phyloP scores from a whole-genome alignment of 2,329 filamentous ascomycete species.

The Botrytis squamosa region DNA sequence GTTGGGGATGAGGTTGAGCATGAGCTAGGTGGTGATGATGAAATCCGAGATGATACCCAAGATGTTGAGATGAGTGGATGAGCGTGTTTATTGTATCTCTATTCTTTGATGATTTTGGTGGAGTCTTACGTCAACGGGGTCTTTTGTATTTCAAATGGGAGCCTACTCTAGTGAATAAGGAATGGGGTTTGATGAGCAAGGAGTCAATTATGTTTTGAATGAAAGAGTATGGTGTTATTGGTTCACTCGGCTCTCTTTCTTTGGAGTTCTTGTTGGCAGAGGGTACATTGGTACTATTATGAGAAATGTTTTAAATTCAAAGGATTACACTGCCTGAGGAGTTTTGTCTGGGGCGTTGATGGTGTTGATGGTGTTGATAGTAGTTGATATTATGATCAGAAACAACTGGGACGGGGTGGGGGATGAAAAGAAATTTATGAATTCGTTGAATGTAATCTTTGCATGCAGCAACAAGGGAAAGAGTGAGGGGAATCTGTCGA shows the following conservation, averaged over 20 bases:
- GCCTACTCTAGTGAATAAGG: not conserved
- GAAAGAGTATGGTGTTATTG: not conserved
- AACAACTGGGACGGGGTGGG: not conserved
- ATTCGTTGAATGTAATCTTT: not conserved
- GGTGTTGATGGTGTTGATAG: not conserved
- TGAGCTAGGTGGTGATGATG: conserved; percentile 65
- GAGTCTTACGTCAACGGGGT: not conserved
- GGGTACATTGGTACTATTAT: not conserved
- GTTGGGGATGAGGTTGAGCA: conserved; percentile 91
- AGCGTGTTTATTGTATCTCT: not conserved
- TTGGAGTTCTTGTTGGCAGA: not conserved
- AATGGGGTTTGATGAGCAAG: not conserved
- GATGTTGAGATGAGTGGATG: conserved; percentile 45
- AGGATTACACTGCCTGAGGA: not conserved
- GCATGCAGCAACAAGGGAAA: not conserved
- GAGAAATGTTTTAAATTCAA: not conserved
- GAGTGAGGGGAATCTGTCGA: not conserved
- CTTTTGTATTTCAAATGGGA: not conserved
- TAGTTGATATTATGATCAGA: not conserved
- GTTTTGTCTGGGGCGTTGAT: not conserved
- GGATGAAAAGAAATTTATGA: not conserved
- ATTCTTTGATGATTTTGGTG: not conserved
- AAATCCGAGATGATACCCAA: conserved; percentile 53
- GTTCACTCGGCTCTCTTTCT: not conserved
- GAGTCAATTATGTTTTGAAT: conserved; percentile 13